These are phyloP conservation scores for Aspergillus amoenus DNA, from an alignment of 2,329 filamentous ascomycete species.

Conservation along the genomic window DNA sequence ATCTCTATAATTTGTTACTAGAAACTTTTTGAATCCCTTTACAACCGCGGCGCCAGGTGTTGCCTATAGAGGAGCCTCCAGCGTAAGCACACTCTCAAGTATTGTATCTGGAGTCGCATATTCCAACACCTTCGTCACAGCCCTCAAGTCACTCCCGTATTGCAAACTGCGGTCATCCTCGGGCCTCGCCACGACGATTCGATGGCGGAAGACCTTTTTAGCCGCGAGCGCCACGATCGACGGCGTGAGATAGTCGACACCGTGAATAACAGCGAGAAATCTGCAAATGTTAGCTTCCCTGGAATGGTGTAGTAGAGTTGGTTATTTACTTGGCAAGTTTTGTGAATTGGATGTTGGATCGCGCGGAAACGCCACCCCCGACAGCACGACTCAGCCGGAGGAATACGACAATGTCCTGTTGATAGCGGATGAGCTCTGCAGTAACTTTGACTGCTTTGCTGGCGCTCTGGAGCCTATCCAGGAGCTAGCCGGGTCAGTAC, in stretches of 20 bases:
- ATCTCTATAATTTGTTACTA: neutral
- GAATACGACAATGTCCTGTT: slow-evolving; percentile 84
- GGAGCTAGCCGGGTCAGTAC: slow-evolving; percentile 28
- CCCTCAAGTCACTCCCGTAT: slow-evolving; percentile 79
- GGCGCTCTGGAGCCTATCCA: slow-evolving; percentile 61
- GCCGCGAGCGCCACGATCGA: slow-evolving; percentile 79
- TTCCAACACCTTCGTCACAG: slow-evolving; percentile 67
- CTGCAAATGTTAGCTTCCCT: slow-evolving; percentile 14
- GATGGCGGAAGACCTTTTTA: slow-evolving; percentile 84
- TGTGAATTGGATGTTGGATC: slow-evolving; percentile 75
- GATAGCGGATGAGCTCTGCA: slow-evolving; percentile 77
- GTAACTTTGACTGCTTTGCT: slow-evolving; percentile 62
- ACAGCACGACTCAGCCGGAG: slow-evolving; percentile 86
- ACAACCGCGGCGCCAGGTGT: neutral
- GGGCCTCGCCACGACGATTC: slow-evolving; percentile 68
- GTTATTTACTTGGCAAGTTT: slow-evolving; percentile 58
- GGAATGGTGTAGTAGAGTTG: neutral
- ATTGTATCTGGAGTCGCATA: slow-evolving; percentile 56
- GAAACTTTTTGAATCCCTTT: neutral
- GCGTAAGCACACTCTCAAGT: slow-evolving; percentile 58
- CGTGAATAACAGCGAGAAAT: slow-evolving; percentile 74
- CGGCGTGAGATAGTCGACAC: slow-evolving; percentile 77
- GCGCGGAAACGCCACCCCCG: slow-evolving; percentile 71
- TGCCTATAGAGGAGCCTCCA: slow-evolving; percentile 56
- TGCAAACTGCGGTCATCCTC: slow-evolving; percentile 83